Evolutionary conservation across 768 basidiomycete genomes (phyloP), one percentile per base, ranked within the genome.

Genomic region (Kwoniella dendrophila): DNA sequence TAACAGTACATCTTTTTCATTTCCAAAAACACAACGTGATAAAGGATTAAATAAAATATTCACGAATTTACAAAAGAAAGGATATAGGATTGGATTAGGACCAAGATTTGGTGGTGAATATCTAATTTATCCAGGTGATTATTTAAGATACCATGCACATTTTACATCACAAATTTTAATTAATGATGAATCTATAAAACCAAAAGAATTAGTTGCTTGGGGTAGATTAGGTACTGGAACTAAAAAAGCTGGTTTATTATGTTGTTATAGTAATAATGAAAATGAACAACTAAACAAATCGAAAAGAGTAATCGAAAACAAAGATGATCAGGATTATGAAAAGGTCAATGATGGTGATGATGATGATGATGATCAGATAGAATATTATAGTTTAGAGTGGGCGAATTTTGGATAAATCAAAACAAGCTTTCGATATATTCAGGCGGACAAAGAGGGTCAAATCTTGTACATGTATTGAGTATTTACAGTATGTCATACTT

Each of bases 151-250:
- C 77, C 96, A 99, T 74, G 96, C 95, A 2, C 96, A 99, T 78
- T 98, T 97, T 75, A 87, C 88, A 22, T 89, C 89, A 22, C 87
- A 89, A 4, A 89, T 96, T 12, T 78, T 91, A 30, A 84, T 88
- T 12, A 85, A 1, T 66, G 77, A 48, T 73, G 63, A 85, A 12
- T 67, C 82, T 1, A 82, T 99, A 52, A 82, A 84, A 49, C 93
- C 96, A 4, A 90, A 95, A 86, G 92, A 98, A 78, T 85, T 99
- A 47, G 90, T 99, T 24, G 94, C 95, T 0, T 93, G 93, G 75
- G 96, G 96, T 18, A 84, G 96, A 33, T 80, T 99, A 33, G 96
- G 95, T 0, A 99, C 96, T 3, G 96, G 90, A 11, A 97, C 96
- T 8, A 98, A 97, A 79, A 99, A 99, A 80, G 86, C 92, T 0